Conservation (phyloP, 139 green algal genomes). For the Chlamydomonas sphaeroides region DNA sequence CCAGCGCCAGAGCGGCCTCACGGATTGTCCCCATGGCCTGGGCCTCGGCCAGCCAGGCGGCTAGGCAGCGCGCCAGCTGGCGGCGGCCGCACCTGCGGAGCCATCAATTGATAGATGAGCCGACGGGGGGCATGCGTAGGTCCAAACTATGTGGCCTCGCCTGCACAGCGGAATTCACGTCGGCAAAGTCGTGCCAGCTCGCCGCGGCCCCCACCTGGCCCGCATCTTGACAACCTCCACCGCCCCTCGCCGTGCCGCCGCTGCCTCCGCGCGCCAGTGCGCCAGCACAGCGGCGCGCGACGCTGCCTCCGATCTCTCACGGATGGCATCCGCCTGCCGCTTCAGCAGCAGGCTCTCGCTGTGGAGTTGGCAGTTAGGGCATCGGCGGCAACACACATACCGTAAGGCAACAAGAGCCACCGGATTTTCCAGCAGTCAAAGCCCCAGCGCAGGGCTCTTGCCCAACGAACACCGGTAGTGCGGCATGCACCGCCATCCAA, state of each 20-base stretch:
- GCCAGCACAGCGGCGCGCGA: background rate
- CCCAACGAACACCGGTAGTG: too few species aligned
- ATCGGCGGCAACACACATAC: too few species aligned
- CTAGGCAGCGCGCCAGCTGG: background rate
- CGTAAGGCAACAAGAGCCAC: too few species aligned
- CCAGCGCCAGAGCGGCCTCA: background rate
- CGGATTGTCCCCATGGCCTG: background rate
- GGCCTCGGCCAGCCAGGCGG: background rate
- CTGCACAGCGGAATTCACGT: too few species aligned
- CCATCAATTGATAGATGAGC: too few species aligned
- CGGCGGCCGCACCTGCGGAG: background rate
- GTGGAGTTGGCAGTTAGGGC: too few species aligned
- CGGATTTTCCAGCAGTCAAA: too few species aligned
- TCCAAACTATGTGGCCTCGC: too few species aligned
- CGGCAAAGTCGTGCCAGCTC: too few species aligned
- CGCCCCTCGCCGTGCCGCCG: background rate
- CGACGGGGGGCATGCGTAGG: too few species aligned
- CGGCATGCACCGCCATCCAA: too few species aligned
- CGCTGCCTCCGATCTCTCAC: background rate
- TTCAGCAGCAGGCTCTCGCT: background rate
- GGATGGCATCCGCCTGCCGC: background rate
- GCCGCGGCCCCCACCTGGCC: background rate
- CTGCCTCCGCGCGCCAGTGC: background rate
- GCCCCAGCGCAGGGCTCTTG: too few species aligned
- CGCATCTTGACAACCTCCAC: constrained; percentile 16